Evolutionary conservation across 768 basidiomycete species (phyloP), one percentile per base, ranked within the genome.

Genomic region (Tephrocybe sp.): DNA sequence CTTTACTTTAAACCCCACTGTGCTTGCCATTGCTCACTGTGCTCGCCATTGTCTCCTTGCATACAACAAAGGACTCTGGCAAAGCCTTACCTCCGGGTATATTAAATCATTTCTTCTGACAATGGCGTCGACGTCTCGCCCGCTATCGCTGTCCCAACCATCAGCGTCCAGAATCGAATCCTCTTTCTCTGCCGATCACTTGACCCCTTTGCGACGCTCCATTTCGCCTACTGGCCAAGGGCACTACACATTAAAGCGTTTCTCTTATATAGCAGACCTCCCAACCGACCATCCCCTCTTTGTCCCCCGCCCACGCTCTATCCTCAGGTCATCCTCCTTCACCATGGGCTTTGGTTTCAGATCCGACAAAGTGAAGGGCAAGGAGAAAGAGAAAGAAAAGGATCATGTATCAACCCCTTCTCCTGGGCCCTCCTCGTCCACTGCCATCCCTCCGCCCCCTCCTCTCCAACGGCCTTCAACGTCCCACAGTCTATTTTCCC

Each of bases 341-440:
- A 67, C 53, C 62, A 71, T 75, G 70, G 68, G 69, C 24, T 64
- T 73, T 40, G 56, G 60, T 38, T 67, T 71, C 54, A 70, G 62
- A 46, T n/a, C n/a, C n/a, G 65, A 65, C 18, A 62, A 59, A 52
- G 52, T 45, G 27, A 68, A 64, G 56, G 63, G 57, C 30, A 71
- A 63, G 51, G 57, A 60, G 33, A 51, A 50, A n/a, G 46, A 40
- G 4, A 47, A 33, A 9, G 48, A 50, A 41, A 36, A 34, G 27
- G 39, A 23, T 21, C 36, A 12, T 31, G 48, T 22, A 10, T 21
- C 45, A 47, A 47, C 42, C 27, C 33, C 22, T 15, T 19, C 47
- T 21, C 2, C 47, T 19, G 16, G 15, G n/a, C 37, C 41, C 21
- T 11, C 34, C 27, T 45, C 33, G 18, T 42, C 55, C 9, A 11